Evolutionary conservation across 108 stramenopile species (phyloP), one percentile per base, ranked within the genome.

Genomic region (Licmophora abbreviata): DNA sequence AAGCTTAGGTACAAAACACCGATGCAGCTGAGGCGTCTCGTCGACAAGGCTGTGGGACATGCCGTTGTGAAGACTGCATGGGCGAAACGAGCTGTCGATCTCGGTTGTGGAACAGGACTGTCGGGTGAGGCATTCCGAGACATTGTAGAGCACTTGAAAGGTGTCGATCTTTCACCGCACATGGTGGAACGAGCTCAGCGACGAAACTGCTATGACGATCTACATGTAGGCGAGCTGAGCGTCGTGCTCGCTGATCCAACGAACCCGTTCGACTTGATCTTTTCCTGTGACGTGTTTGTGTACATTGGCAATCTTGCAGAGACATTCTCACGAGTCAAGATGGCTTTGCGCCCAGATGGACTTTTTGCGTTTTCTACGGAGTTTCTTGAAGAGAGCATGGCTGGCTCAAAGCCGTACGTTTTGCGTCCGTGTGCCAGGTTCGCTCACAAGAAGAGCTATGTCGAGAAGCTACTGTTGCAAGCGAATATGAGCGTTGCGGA

Each of bases 51-150:
- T 14, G 41, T 14, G 2, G 4, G 22, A 2, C 17, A 44, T 17
- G 43, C 43, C 43, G n/a, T n/a, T n/a, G 18, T 15, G 20, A 5
- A 40, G 15, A 4, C 35, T 12, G 5, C 22, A 9, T 58, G 34
- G 42, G 57, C 57, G 33, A 47, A 47, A 29, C 30, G 3, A 11
- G 46, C 29, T 0, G 64, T 58, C 1, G 83, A 81, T 66, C 46
- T 85, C 22, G 83, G 83, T 0, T 85, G 83, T 55, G 83, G 83
- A 3, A 75, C 79, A 4, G 83, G 83, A 5, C 42, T 69, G 24
- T 71, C 69, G 11, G 83, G 83, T 10, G 8, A 62, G 2, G 69
- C 69, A 30, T 85, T 85, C 49, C 67, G 65, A 10, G 48, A 59
- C 4, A 63, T 46, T 25, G 63, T 71, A 5, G 25, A 55, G 22